These are phyloP conservation scores for Citrus glauca DNA, from an alignment of 345 rosid species.

Conservation along the genomic window DNA sequence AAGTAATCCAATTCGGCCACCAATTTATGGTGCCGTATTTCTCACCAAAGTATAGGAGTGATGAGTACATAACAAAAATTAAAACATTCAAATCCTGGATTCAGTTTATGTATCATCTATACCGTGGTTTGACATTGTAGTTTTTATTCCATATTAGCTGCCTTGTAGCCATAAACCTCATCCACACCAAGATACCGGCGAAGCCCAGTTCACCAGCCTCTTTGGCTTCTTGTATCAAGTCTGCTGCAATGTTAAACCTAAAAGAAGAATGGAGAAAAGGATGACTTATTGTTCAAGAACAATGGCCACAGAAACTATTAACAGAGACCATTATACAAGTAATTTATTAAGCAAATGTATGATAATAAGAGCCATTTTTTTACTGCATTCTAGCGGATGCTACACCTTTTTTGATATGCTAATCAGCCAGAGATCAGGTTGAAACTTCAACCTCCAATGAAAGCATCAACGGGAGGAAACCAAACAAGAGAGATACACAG, in stretches of 20 bases:
- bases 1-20: not conserved
- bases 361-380: not conserved
- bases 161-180: constrained; percentile 99
- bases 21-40: not conserved
- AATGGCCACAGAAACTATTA: not conserved
- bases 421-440: constrained; percentile 8
- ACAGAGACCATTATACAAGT: not conserved
- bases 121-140: constrained; percentile 99
- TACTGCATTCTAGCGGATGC: not conserved
- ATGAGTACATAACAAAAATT: not conserved
- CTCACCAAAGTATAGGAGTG: not conserved
- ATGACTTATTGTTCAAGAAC: constrained; percentile 2
- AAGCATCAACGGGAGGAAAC: constrained; percentile 14
- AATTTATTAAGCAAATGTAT: not conserved
- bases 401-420: not conserved
- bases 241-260: constrained; percentile 96
- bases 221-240: constrained; percentile 76
- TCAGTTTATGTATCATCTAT: constrained; percentile 19
- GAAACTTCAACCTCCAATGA: constrained; percentile 9
- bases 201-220: constrained; percentile 73
- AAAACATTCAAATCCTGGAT: not conserved
- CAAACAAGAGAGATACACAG: not conserved
- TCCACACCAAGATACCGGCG: constrained; percentile 95
- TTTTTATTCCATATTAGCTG: constrained; percentile 99
- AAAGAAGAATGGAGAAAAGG: constrained; percentile 1